Evolutionary conservation across 768 basidiomycete genomes (phyloP), one percentile per base, ranked within the genome.

Genomic region (Suillus decipiens): DNA sequence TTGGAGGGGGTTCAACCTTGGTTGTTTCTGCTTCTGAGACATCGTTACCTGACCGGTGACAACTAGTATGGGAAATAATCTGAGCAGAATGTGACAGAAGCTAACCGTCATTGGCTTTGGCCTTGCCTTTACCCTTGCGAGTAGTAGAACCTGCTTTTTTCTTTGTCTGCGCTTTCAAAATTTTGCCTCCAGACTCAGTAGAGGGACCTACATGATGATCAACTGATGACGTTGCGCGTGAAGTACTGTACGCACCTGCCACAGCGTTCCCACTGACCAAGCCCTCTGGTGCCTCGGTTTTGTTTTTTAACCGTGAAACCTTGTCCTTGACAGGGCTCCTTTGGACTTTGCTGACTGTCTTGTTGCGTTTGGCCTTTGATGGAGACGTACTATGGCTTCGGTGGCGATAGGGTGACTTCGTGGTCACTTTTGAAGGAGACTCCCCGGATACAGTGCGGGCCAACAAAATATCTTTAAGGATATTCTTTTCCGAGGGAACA

Each of bases 401-500:
- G 56, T 57, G 56, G 39, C 56, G 56, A 41, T 57, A 19, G 17
- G 56, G 39, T 41, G 56, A 41, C 24, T 59, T 61, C 4, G 33
- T 37, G 5, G 22, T 33, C 0, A 60, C n/a, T 61, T 79, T 81
- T 55, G 71, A 70, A 2, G 84, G 84, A 1, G 82, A 83, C 62
- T 82, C 81, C 11, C 79, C 79, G 61, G 78, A 78, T 0, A 82
- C 77, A 9, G 80, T 80, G 17, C 81, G 79, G 7, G 84, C 78
- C 7, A 88, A 77, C 2, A 88, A 77, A 31, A 87, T 81, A 48
- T 86, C 82, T 2, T 80, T 70, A 0, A 88, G 80, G 1, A 75
- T 76, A 67, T 83, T 88, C 56, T 77, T 73, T 17, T 75, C 77
- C 1, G 83, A 74, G 0, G 87, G 86, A 28, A 84, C 78, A 68